phyloP scores from a whole-genome alignment of 2,329 filamentous ascomycete species.

The Gnomoniopsis smithogilvyi region DNA sequence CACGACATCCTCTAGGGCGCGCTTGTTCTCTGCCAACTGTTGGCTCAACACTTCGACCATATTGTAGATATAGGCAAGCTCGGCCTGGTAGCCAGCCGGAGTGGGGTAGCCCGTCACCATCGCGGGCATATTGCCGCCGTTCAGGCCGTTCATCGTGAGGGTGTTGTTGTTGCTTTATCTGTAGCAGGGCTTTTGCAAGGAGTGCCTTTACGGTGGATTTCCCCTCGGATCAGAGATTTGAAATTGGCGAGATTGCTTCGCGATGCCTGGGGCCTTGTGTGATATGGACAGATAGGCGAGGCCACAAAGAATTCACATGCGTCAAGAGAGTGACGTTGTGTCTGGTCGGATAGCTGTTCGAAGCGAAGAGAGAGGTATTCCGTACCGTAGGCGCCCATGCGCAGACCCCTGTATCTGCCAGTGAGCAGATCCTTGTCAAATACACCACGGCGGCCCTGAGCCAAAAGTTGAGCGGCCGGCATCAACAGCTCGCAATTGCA shows the following conservation, averaged over 20 bases:
- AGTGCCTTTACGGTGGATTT: background rate
- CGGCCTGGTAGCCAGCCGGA: conserved; percentile 65
- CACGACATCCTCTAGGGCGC: conserved; percentile 62
- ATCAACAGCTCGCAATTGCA: background rate
- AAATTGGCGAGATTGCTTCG: no score
- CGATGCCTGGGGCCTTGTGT: no score
- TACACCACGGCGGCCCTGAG: background rate
- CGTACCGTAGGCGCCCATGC: no score
- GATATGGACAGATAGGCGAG: no score
- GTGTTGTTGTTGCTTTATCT: background rate
- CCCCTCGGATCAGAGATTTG: background rate
- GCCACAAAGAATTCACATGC: no score
- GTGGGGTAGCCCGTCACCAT: conserved; percentile 49
- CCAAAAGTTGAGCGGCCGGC: background rate
- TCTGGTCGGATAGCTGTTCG: no score
- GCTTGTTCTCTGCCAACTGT: conserved; percentile 59
- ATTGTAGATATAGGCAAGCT: conserved; percentile 65
- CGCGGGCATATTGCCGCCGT: conserved; percentile 43
- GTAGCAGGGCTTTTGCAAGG: background rate
- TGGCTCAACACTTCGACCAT: conserved; percentile 66
- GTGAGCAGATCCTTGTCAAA: background rate
- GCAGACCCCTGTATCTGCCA: background rate
- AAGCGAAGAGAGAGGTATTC: no score
- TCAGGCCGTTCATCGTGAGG: conserved; percentile 45
- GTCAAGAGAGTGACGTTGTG: no score